phyloP scores from a whole-genome alignment of 768 basidiomycete species.

The Suillus discolor region DNA sequence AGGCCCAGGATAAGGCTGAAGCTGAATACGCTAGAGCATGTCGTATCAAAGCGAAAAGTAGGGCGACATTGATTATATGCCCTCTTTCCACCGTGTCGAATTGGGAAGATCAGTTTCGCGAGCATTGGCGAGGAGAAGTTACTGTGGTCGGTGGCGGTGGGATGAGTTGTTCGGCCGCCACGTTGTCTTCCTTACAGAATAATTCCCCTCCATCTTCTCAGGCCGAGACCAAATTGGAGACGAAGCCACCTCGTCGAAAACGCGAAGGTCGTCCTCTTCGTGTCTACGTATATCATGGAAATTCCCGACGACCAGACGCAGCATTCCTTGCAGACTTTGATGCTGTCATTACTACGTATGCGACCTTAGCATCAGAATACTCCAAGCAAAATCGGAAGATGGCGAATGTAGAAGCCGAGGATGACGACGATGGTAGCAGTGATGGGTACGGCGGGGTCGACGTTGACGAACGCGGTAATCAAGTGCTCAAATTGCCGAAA shows the following conservation, averaged over 20 bases:
- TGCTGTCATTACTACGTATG: conserved; percentile 96
- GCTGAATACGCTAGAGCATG: conserved; percentile 69
- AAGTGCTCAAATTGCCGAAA: conserved; percentile 58
- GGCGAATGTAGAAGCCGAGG: conserved; percentile 59
- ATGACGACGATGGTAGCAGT: conserved; percentile 66
- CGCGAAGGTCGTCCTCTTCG: conserved; percentile 60
- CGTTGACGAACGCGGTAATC: conserved; percentile 68
- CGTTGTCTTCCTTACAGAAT: conserved; percentile 36
- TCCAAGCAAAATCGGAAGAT: conserved; percentile 82
- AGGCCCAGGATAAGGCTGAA: conserved; percentile 69
- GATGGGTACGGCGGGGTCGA: conserved; percentile 65
- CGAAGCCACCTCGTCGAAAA: conserved; percentile 36
- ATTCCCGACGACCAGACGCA: conserved; percentile 84
- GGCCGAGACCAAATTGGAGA: conserved; percentile 26
- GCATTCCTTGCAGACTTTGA: conserved; percentile 90
- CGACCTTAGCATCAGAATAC: conserved; percentile 92
- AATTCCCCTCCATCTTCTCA: conserved; percentile 35
- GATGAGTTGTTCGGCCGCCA: conserved; percentile 31
- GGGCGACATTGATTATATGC: conserved; percentile 95
- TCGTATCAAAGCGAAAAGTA: conserved; percentile 79
- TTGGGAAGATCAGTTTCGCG: conserved; percentile 98
- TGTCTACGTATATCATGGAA: conserved; percentile 96
- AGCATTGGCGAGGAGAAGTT: conserved; percentile 94
- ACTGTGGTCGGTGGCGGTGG: conserved; percentile 79
- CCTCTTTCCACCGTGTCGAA: conserved; percentile 96